phyloP scores from a whole-genome alignment of 2,329 filamentous ascomycete genomes.

The Zasmidium citrigriseum region DNA sequence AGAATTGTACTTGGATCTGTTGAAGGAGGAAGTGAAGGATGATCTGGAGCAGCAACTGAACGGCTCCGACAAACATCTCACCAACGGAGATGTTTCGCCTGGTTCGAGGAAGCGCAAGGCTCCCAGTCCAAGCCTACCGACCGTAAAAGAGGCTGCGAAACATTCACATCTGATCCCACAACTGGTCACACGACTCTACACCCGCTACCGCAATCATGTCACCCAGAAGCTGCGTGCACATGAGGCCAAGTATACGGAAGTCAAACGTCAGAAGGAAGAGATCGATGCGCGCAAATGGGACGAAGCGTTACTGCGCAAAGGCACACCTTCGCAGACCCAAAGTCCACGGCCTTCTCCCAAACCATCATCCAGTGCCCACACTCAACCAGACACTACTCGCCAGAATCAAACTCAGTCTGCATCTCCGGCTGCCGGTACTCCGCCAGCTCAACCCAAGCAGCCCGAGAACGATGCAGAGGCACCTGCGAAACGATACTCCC shows the following conservation, averaged over 20 bases:
- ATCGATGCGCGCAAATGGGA: slow-evolving; percentile 64
- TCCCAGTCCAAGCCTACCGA: slow-evolving; percentile 63
- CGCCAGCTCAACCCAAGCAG: slow-evolving; percentile 13
- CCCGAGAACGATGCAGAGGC: slow-evolving; percentile 12
- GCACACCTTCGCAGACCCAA: slow-evolving; percentile 11
- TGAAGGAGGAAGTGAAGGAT: slow-evolving; percentile 69
- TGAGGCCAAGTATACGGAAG: slow-evolving; percentile 62
- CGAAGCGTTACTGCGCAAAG: slow-evolving; percentile 37
- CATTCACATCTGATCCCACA: slow-evolving; percentile 69
- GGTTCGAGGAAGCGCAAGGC: slow-evolving; percentile 74
- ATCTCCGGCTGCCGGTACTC: slow-evolving; percentile 19
- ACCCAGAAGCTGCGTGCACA: slow-evolving; percentile 73
- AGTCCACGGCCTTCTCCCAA: slow-evolving; percentile 27
- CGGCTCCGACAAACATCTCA: slow-evolving; percentile 24
- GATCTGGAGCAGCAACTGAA: slow-evolving; percentile 34
- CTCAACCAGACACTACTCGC: slow-evolving; percentile 16
- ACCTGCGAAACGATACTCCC: slow-evolving; percentile 28
- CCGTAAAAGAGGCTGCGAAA: slow-evolving; percentile 65
- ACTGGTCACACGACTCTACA: slow-evolving; percentile 73
- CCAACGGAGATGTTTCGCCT: slow-evolving; percentile 52
- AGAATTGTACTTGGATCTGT: slow-evolving; percentile 72
- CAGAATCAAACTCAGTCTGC: slow-evolving; percentile 14
- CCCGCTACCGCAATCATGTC: slow-evolving; percentile 69
- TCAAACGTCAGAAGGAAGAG: slow-evolving; percentile 65
- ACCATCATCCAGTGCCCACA: slow-evolving; percentile 26